Percentiles rank a stretch among this genome's conserved stretches.
phyloP scores from a whole-genome alignment of 2,329 filamentous ascomycete species.

The Coniella vitis region DNA sequence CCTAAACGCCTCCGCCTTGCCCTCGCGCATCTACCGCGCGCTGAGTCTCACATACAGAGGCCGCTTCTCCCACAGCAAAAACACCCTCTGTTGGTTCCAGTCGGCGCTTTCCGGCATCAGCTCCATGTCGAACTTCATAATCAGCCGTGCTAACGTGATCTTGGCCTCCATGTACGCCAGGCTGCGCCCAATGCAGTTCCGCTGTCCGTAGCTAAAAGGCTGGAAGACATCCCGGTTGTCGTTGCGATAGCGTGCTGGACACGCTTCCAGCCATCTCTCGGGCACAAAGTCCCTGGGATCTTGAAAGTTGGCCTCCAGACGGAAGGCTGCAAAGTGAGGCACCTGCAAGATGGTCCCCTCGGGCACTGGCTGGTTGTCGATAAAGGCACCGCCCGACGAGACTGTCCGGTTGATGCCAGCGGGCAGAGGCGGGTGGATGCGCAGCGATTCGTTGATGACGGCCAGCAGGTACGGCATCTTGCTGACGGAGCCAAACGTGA shows the following conservation, averaged over 20 bases:
- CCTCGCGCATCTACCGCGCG: not conserved
- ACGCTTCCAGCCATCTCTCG: conserved; percentile 25
- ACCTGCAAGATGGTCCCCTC: conserved; percentile 30
- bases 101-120: conserved; percentile 15
- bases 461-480: conserved; percentile 13
- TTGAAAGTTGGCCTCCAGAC: conserved; percentile 22
- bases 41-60: conserved; percentile 16
- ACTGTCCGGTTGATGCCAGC: conserved; percentile 14
- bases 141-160: conserved; percentile 18
- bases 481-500: conserved; percentile 13
- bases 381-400: conserved; percentile 16
- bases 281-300: conserved; percentile 24
- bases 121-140: conserved; percentile 23
- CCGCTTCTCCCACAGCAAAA: conserved; percentile 19
- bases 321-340: conserved; percentile 20
- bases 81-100: conserved; percentile 17
- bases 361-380: conserved; percentile 19
- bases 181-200: conserved; percentile 15
- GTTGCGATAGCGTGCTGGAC: conserved; percentile 5
- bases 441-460: conserved; percentile 15
- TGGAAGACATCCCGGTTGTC: conserved; percentile 17
- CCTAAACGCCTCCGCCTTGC: no score
- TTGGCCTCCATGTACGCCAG: conserved; percentile 21
- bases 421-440: conserved; percentile 18
- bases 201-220: conserved; percentile 12